A percentile compares a stretch with the other conserved stretches of the same genome.
These are phyloP conservation scores for Scenedesmus sp. DNA, from an alignment of 163 green algal species.

Conservation along the genomic window DNA sequence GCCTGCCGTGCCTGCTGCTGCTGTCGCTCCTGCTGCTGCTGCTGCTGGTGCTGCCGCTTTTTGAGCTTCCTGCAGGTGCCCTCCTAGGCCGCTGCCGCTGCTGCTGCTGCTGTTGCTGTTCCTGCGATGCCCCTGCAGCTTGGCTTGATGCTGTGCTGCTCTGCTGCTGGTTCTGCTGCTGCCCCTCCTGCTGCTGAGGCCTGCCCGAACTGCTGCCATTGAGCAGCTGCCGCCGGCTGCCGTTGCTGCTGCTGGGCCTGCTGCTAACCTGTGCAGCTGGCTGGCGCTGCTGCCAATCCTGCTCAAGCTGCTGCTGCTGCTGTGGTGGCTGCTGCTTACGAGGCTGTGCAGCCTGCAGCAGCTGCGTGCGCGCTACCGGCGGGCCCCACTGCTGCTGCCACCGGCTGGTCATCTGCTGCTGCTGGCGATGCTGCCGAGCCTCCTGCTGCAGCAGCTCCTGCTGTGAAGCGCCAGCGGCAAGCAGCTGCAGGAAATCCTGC, in stretches of 20 bases:
- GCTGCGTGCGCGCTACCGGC: not conserved
- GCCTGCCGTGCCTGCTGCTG: not conserved
- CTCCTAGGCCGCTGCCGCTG: conserved; percentile 31
- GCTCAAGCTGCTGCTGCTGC: not conserved
- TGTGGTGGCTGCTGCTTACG: not conserved
- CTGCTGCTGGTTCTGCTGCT: not conserved
- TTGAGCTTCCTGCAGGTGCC: not conserved
- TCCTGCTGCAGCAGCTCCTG: conserved; percentile 27
- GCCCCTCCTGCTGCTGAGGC: not conserved
- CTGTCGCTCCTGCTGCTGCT: conserved; percentile 8
- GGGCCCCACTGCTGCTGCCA: conserved; percentile 16
- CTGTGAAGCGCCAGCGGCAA: conserved; percentile 34
- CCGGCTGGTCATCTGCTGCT: conserved; percentile 3
- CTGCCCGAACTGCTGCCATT: not conserved
- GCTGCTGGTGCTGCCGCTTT: conserved; percentile 9
- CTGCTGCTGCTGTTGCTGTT: conserved; percentile 12
- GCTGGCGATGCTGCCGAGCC: not conserved
- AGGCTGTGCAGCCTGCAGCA: not conserved
- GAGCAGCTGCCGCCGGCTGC: not conserved
- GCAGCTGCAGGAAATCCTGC: conserved; percentile 28
- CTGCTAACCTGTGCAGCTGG: not conserved
- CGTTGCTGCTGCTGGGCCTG: not conserved
- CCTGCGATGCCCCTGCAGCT: conserved; percentile 3
- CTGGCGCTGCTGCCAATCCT: not conserved
- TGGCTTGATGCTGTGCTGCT: not conserved